These are phyloP conservation scores for Kodamaea jinghongensis DNA, from an alignment of 805 yeast species.

Conservation along the genomic window DNA sequence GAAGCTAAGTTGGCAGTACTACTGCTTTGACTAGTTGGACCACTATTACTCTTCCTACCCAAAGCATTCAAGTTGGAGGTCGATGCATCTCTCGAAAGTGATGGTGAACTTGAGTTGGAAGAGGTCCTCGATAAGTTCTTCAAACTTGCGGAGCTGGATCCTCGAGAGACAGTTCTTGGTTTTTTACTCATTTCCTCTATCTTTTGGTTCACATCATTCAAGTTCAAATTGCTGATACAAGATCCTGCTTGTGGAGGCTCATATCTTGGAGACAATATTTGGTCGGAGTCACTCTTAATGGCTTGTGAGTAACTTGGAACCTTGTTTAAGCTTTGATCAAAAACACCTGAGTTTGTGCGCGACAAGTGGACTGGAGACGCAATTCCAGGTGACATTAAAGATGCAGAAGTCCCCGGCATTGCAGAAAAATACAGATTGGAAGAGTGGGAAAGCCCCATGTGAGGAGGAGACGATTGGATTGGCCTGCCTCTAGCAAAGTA, in stretches of 20 bases:
- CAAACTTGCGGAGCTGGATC: constrained; percentile 24
- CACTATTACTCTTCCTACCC: constrained; percentile 13
- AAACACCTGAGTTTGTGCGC: constrained; percentile 49
- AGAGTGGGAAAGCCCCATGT: constrained; percentile 1
- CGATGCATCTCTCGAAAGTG: constrained; percentile 37
- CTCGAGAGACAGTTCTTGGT: constrained; percentile 24
- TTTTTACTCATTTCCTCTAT: constrained; percentile 22
- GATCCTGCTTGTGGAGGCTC: constrained; percentile 49
- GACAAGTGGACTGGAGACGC: constrained; percentile 54
- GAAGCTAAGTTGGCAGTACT: constrained; percentile 4
- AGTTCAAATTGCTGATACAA: constrained; percentile 30
- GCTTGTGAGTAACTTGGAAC: constrained; percentile 90
- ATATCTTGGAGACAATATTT: constrained; percentile 71
- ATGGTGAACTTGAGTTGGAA: constrained; percentile 39
- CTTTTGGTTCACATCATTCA: constrained; percentile 19
- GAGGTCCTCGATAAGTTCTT: constrained; percentile 21
- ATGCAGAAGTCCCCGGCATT: background rate
- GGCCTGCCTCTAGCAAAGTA: constrained; percentile 23
- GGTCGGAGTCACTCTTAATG: constrained; percentile 49
- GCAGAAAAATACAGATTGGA: constrained; percentile 4
- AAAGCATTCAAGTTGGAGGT: constrained; percentile 22
- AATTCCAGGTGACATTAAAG: constrained; percentile 36
- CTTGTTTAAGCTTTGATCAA: constrained; percentile 39
- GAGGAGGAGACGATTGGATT: constrained; percentile 3
- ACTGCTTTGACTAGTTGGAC: constrained; percentile 5